Evolutionary conservation across 2,329 filamentous ascomycete genomes (phyloP).

Genomic region (Ceratocystis colombiana): DNA sequence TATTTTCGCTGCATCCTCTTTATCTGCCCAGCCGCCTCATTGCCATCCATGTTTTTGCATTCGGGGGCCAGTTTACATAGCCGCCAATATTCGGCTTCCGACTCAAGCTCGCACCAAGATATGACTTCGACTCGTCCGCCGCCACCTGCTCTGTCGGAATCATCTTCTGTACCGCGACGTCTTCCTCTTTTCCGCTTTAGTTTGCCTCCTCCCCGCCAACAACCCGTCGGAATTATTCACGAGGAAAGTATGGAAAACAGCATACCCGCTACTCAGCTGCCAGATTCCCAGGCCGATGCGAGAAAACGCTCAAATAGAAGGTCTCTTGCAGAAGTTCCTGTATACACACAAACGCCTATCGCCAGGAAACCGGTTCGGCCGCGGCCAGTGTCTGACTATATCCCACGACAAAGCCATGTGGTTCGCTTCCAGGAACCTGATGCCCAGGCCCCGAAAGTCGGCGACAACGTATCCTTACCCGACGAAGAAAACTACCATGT

Average conservation of each 20-base stretch:
- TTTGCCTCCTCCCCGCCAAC: conserved; percentile 17
- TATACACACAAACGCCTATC: conserved; percentile 8
- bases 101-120: neutral
- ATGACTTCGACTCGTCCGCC: conserved; percentile 30
- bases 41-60: conserved; percentile 50
- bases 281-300: neutral
- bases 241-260: conserved; percentile 21
- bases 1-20: neutral
- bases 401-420: conserved; percentile 36
- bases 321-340: conserved; percentile 15
- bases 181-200: conserved; percentile 25
- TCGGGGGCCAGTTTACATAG: conserved; percentile 50
- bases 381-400: conserved; percentile 35
- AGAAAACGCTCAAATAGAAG: conserved; percentile 14
- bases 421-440: conserved; percentile 39
- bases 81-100: conserved; percentile 40
- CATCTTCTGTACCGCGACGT: conserved; percentile 15
- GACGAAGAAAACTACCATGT: conserved; percentile 23
- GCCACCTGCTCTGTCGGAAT: conserved; percentile 28
- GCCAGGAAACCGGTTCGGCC: conserved; percentile 27
- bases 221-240: conserved; percentile 21
- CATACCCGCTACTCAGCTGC: neutral
- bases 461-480: conserved; percentile 18
- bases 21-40: neutral
- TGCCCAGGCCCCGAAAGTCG: neutral